Evolutionary conservation across 805 yeast species (phyloP).

Genomic region (Ogataea salicorniae): DNA sequence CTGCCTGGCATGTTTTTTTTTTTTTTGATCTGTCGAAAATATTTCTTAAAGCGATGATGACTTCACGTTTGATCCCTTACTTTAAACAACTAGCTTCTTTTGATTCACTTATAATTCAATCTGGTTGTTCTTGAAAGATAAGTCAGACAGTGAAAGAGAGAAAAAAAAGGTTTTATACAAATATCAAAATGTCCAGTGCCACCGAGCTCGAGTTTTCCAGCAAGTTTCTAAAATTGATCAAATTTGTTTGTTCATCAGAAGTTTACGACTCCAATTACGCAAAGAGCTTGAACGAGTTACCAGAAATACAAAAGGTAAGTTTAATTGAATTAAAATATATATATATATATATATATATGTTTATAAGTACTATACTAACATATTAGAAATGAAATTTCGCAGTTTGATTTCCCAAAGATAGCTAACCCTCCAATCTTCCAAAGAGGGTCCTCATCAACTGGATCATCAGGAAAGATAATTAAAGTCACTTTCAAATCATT

Average conservation of each 20-base stretch:
- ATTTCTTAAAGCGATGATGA: neutral
- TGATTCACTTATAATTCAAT: neutral
- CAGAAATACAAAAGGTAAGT: constrained; percentile 11
- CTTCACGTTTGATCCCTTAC: neutral
- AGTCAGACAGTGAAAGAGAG: neutral
- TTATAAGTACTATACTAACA: neutral
- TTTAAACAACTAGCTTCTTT: neutral
- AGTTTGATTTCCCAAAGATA: constrained; percentile 13
- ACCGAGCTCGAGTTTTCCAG: constrained; percentile 43
- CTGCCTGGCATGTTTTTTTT: neutral
- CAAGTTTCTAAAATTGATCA: constrained; percentile 44
- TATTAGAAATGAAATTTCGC: neutral
- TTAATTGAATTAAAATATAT: neutral
- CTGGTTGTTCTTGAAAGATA: neutral
- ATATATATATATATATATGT: neutral
- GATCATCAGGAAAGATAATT: constrained; percentile 14
- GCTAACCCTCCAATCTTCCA: constrained; percentile 25
- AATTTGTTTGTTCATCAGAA: constrained; percentile 34
- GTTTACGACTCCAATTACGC: constrained; percentile 10
- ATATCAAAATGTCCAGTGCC: constrained; percentile 10
- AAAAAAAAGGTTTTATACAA: neutral
- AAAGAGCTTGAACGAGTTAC: constrained; percentile 6
- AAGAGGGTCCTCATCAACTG: constrained; percentile 22
- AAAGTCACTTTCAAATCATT: constrained; percentile 54
- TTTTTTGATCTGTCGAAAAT: too few relatives aligned